phyloP scores from a whole-genome alignment of 1,284 basidiomycete genomes.

The Cutaneotrichosporon sp. region DNA sequence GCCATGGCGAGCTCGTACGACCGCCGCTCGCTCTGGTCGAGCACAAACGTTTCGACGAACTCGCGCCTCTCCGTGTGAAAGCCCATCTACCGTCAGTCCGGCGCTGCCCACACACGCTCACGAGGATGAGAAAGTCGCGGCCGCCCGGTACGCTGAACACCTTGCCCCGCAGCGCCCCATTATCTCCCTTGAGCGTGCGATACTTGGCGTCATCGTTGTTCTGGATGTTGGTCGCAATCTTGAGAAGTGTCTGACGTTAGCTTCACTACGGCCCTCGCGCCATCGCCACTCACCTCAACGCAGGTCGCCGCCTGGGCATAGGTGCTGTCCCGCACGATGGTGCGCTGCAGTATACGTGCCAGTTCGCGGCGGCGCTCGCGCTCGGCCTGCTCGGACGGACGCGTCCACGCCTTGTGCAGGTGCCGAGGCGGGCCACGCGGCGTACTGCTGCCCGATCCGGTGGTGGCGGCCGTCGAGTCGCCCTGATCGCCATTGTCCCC shows the following conservation, averaged over 20 bases:
- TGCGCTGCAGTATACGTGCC: conserved; percentile 33
- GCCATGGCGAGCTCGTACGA: conserved; percentile 38
- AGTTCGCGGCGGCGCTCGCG: conserved; percentile 28
- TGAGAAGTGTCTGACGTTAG: conserved; percentile 36
- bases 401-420: conserved; percentile 13
- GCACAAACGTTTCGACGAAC: conserved; percentile 29
- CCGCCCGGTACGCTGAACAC: conserved; percentile 37
- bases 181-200: conserved; percentile 33
- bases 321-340: conserved; percentile 39
- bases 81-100: conserved; percentile 32
- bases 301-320: conserved; percentile 33
- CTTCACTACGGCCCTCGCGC: no score
- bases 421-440: conserved; percentile 5
- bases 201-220: conserved; percentile 36
- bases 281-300: conserved; percentile 38
- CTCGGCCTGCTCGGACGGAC: conserved; percentile 20
- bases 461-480: no score
- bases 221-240: conserved; percentile 41
- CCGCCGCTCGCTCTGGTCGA: conserved; percentile 26
- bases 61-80: conserved; percentile 36
- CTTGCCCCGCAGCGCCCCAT: conserved; percentile 34
- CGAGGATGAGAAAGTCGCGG: conserved; percentile 42
- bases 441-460: not conserved
- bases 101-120: conserved; percentile 17
- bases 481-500: not conserved